A percentile compares a stretch with the other conserved stretches of the same genome.
phyloP scores from a whole-genome alignment of 805 yeast species.

The Kurtzmaniella fragi region DNA sequence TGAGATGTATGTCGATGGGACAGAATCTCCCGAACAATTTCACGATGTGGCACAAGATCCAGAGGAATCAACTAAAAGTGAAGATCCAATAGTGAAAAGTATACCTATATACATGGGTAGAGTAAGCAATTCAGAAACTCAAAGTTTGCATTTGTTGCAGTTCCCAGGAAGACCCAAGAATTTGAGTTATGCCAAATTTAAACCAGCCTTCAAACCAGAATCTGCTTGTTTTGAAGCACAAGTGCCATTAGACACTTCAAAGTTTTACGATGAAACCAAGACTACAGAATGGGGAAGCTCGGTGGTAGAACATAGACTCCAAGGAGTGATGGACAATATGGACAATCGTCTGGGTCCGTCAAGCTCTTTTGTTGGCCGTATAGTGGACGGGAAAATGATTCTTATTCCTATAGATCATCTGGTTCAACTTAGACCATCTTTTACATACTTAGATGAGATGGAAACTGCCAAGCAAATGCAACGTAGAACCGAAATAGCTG shows the following conservation, averaged over 20 bases:
- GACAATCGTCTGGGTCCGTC: slow-evolving; percentile 21
- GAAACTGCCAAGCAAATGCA: slow-evolving; percentile 40
- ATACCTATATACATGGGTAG: slow-evolving; percentile 30
- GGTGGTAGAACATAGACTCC: slow-evolving; percentile 55
- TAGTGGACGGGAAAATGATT: slow-evolving; percentile 47
- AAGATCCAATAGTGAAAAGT: slow-evolving; percentile 36
- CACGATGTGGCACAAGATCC: neutral
- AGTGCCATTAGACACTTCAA: slow-evolving; percentile 63
- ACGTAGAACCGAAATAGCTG: slow-evolving; percentile 23
- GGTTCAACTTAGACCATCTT: slow-evolving; percentile 76
- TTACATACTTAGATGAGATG: slow-evolving; percentile 68
- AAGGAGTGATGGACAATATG: slow-evolving; percentile 60
- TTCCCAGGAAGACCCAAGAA: slow-evolving; percentile 50
- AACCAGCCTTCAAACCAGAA: slow-evolving; percentile 53
- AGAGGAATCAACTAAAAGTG: slow-evolving; percentile 8
- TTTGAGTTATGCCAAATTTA: slow-evolving; percentile 29
- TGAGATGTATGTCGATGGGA: slow-evolving; percentile 11
- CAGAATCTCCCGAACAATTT: slow-evolving; percentile 8
- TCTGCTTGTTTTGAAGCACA: slow-evolving; percentile 69
- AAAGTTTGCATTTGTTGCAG: slow-evolving; percentile 34
- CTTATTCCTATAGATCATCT: slow-evolving; percentile 62
- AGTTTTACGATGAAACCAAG: slow-evolving; percentile 62
- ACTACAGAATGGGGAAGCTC: slow-evolving; percentile 60
- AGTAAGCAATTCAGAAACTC: slow-evolving; percentile 16
- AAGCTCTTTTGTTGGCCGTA: neutral